Base-by-base conservation (phyloP, 371 early-diverging fungal genomes). In the Mortierella sp. region DNA sequence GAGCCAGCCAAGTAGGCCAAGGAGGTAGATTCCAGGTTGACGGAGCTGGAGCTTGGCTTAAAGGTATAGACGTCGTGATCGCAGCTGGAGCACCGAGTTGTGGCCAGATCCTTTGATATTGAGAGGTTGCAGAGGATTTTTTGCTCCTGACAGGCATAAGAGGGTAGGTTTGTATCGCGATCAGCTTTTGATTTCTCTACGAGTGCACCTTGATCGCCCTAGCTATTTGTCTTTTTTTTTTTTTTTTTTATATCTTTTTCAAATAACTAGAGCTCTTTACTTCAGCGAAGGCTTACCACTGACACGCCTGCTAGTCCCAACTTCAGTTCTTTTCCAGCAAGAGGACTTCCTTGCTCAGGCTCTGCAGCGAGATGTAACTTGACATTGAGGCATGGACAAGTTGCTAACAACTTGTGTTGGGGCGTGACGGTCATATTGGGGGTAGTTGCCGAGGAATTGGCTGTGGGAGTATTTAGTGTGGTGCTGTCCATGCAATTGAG, bases 331-430 rank as follows among this genome's bases (percentile, higher is more conserved):
- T 64, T 75, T 28, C 80, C 80, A 30, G 62, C 65, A 0, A 72
- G 40, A 18, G 59, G 39, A 20, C 22, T 30, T 37, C 30, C 54
- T 54, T 60, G 51, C 26, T 61, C 65, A n/a, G 65, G 72, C 9
- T 45, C 69, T 4, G 58, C 59, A 22, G 80, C 75, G 37, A 80
- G 69, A 30, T 80, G 80, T 58, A 80, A 37, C 60, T 80, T 80
- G 52, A 80, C 72, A 26, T 80, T 80, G 55, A 80, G 80, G 59
- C 80, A 80, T 59, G 80, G 75, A 68, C 80, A 80, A 32, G 75
- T 65, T 6, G 64, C 68, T 16, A 80, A 43, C n/a, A 80, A 65
- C 37, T 51, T 75, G 10, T 65, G 60, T 28, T 49, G 70, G 43
- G 70, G 45, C 40, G 76, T 70, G 66, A 70, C 62, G 54, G 66